Evolutionary conservation across 108 stramenopile genomes (phyloP).

Genomic region (Nitzschia sp.): DNA sequence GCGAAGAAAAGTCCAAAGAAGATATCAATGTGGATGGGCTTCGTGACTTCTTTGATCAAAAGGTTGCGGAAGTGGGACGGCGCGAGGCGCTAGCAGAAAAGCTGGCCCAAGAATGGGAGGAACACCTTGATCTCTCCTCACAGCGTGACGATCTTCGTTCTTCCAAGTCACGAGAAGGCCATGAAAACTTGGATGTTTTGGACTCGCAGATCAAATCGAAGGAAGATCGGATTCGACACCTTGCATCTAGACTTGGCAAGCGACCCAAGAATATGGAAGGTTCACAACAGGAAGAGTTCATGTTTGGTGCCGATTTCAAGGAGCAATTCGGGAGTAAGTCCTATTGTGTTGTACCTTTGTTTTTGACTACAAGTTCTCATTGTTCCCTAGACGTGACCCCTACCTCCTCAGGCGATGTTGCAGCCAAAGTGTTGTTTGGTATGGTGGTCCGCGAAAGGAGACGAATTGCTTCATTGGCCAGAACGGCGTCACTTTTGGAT

Average conservation of each 20-base stretch:
- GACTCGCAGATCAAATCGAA: constrained; percentile 52
- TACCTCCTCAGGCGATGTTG: constrained; percentile 13
- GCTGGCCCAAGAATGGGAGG: constrained; percentile 71
- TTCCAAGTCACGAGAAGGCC: constrained; percentile 1
- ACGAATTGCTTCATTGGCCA: constrained; percentile 48
- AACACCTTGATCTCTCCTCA: constrained; percentile 50
- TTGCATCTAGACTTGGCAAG: constrained; percentile 49
- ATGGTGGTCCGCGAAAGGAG: constrained; percentile 70
- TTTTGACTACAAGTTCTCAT: no score
- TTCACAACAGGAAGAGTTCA: constrained; percentile 26
- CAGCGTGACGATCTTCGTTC: constrained; percentile 33
- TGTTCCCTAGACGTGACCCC: constrained; percentile 6
- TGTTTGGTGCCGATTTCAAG: constrained; percentile 46
- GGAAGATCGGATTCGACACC: constrained; percentile 60
- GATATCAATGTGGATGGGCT: constrained; percentile 29
- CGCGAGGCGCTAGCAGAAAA: constrained; percentile 63
- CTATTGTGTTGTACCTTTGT: no score
- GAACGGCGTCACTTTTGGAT: constrained; percentile 56
- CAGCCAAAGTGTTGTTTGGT: constrained; percentile 59
- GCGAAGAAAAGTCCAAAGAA: neutral
- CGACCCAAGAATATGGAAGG: constrained; percentile 1
- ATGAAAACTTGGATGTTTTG: constrained; percentile 35
- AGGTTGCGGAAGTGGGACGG: constrained; percentile 51
- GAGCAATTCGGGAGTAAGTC: constrained; percentile 24
- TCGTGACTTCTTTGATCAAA: constrained; percentile 57